Evolutionary conservation across 306 rosid species (phyloP).

Genomic region (Erythrophleum fordii): DNA sequence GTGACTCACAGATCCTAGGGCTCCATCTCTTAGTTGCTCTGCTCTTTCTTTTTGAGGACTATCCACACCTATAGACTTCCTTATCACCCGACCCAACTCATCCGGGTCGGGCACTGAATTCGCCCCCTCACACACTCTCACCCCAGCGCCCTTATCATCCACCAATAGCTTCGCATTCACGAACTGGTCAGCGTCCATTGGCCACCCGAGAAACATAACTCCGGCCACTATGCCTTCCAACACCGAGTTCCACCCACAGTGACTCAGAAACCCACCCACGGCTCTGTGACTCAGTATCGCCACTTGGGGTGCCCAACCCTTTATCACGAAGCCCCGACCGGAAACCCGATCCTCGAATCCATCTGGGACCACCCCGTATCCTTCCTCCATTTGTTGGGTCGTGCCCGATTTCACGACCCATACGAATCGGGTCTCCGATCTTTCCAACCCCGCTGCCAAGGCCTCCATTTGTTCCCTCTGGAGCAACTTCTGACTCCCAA

Average conservation of each 20-base stretch:
- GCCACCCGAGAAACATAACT: slow-evolving; percentile 59
- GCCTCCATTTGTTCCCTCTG: slow-evolving; percentile 54
- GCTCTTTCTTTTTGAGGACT: slow-evolving; percentile 29
- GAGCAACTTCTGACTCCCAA: slow-evolving; percentile 62
- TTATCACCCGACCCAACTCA: slow-evolving; percentile 39
- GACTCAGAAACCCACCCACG: neutral
- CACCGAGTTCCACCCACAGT: slow-evolving; percentile 10
- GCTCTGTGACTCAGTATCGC: neutral
- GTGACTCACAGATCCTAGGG: slow-evolving; percentile 21
- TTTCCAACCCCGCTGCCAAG: slow-evolving; percentile 53
- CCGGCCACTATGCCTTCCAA: slow-evolving; percentile 34
- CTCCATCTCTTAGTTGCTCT: slow-evolving; percentile 31
- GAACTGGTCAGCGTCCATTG: slow-evolving; percentile 68
- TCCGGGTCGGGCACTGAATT: slow-evolving; percentile 48
- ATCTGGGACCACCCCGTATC: slow-evolving; percentile 38
- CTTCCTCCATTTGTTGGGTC: slow-evolving; percentile 25
- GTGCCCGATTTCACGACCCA: slow-evolving; percentile 56
- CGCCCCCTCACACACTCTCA: slow-evolving; percentile 49
- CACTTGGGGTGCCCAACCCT: slow-evolving; percentile 22
- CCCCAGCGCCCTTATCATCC: slow-evolving; percentile 47
- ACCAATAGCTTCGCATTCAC: slow-evolving; percentile 49
- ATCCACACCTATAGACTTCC: slow-evolving; percentile 19
- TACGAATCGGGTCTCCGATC: slow-evolving; percentile 43
- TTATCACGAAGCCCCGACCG: slow-evolving; percentile 47
- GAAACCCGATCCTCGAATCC: slow-evolving; percentile 55